Evolutionary conservation across 2,329 filamentous ascomycete genomes (phyloP).

Genomic region (Aspergillus sp.): DNA sequence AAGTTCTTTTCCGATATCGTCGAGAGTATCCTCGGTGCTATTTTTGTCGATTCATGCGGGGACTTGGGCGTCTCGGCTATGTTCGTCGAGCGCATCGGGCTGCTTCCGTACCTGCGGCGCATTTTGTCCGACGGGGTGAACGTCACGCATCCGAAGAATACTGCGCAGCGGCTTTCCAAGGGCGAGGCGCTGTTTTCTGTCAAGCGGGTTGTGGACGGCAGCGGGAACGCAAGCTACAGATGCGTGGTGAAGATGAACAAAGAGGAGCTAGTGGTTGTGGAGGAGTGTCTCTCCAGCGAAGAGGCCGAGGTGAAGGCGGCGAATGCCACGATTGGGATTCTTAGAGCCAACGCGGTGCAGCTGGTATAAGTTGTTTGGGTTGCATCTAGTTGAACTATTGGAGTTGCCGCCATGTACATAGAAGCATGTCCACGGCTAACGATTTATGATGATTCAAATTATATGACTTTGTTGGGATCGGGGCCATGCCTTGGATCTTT

Average conservation of each 20-base stretch:
- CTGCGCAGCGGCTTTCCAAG: constrained; percentile 58
- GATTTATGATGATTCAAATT: not conserved
- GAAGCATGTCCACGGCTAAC: not conserved
- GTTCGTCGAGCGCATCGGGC: constrained; percentile 62
- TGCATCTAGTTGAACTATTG: not conserved
- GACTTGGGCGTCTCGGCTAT: constrained; percentile 56
- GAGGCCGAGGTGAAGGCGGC: constrained; percentile 30
- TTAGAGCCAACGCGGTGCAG: not conserved
- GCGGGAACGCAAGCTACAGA: constrained; percentile 18
- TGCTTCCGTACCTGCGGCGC: constrained; percentile 61
- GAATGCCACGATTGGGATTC: constrained; percentile 13
- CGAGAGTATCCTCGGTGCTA: constrained; percentile 74
- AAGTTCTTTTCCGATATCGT: constrained; percentile 85
- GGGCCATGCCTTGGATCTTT: too few species aligned
- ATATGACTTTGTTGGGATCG: not conserved
- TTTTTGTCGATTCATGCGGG: constrained; percentile 75
- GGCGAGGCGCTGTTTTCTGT: constrained; percentile 15
- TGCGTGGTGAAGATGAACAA: constrained; percentile 17
- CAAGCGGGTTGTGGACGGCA: constrained; percentile 12
- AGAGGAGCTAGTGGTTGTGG: constrained; percentile 16
- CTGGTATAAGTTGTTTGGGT: not conserved
- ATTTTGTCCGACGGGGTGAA: constrained; percentile 59
- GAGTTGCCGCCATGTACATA: not conserved
- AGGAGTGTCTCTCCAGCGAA: constrained; percentile 24
- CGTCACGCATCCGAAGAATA: constrained; percentile 62